Base-by-base conservation (phyloP, 78 protist genomes). In the Dictyostelium purpureum region DNA sequence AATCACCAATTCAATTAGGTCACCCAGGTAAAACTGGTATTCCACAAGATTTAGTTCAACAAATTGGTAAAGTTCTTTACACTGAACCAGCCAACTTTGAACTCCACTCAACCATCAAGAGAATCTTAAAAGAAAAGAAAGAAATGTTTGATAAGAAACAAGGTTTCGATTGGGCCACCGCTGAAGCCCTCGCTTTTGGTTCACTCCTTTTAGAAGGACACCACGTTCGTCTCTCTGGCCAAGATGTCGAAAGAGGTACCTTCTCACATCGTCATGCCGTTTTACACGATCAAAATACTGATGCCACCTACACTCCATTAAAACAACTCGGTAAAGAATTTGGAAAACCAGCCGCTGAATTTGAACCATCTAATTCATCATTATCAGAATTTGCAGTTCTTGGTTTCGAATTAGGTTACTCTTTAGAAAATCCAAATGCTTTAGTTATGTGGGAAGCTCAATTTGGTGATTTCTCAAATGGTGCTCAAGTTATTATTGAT, bases 371-470 rank as follows among this genome's bases (percentile, higher is more conserved):
- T 78, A 96, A 96, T 79, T 79, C 94, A 35, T 77, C 90, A 28
- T 87, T 96, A 51, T 79, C 94, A 40, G 98, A 96, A 79, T 94
- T 91, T 78, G 95, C 83, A 14, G 95, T 92, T 12, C 40, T 85
- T 10, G 99, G 99, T 51, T 99, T 98, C 26, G 99, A 98, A 93
- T 87, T 97, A 9, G 99, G 99, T 63, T 97, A 95, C 80, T 45
- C 96, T 18, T 35, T 96, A 71, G 97, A 94, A 77, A 87, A 67
- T 57, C 98, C 99, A 37, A 71, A 96, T 59, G 18, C 89, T 14
- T 90, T 98, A 18, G 97, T 98, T 33, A 14, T 97, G 69, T 98
- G 99, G 99, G 99, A 98, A 89, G 99, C 98, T 7, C 99, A 98
- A 95, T 97, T 98, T 42, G 99, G 98, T 40, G 99, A 98, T 79